Base-by-base conservation (phyloP, 441 rosid genomes). In the Euphorbia schlechtendalii region DNA sequence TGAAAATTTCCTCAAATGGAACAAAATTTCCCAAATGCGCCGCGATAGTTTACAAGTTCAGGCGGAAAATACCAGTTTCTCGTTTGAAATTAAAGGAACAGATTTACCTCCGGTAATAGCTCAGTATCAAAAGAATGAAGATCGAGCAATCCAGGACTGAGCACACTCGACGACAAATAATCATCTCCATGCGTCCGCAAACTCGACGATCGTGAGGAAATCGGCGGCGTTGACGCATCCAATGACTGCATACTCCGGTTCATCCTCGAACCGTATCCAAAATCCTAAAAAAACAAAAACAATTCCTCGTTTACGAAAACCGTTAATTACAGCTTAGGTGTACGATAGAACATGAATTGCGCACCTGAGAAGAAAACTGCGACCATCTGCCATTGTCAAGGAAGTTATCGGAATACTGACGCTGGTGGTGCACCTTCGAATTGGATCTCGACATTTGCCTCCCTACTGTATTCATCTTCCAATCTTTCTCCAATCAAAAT, bases 61-160 rank as follows among this genome's bases (percentile, higher is more conserved):
- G 24, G 3, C 41, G 49, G 18, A 63, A 3, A 45, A n/a, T 45
- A 27, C 66, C n/a, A 27, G 20, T 48, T 24, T 15, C 18, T 62
- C 38, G 30, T 48, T 27, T 40, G 6, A 5, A 28, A 43, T 12
- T 4, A 43, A n/a, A 11, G 24, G 20, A 59, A 20, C 13, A 59
- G 2, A 8, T 18, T 17, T 56, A 83, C 86, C 84, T 83, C 85
- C 0, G 83, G 73, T 38, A 82, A 74, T 15, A 86, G 80, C 71
- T 86, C 88, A 2, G 88, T 86, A 62, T 84, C 88, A 62, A 84
- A 82, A 46, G 92, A 82, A 72, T 86, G 82, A 51, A 86, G 87
- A 83, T 86, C 88, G 67, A 86, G 76, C 61, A 86, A 74, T 20
- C 92, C 87, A 49, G 84, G 83, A 59, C 84, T 83, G 76, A 83